Conservation (phyloP, 805 yeast species). For the Torulaspora quercuum region DNA sequence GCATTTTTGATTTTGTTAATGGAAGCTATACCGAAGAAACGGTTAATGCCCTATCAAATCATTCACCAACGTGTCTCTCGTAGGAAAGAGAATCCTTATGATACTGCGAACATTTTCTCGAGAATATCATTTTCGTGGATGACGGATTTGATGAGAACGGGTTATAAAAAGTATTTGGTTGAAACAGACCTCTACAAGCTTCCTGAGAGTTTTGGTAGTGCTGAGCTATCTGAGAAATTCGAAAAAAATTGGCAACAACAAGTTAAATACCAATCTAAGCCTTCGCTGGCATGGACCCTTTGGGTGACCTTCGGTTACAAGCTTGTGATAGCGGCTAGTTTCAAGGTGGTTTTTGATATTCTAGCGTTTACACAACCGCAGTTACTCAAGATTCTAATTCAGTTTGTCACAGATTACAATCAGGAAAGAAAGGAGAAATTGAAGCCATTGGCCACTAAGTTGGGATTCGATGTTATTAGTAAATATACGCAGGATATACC, state of each 20-base stretch:
- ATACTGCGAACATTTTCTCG: conserved; percentile 61
- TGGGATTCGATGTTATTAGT: conserved; percentile 3
- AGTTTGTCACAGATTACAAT: conserved; percentile 49
- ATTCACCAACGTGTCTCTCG: conserved; percentile 30
- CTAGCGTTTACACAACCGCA: conserved; percentile 88
- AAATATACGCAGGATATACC: conserved; percentile 48
- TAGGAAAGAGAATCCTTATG: conserved; percentile 39
- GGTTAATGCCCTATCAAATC: conserved; percentile 43
- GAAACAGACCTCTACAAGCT: conserved; percentile 72
- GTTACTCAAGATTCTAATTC: conserved; percentile 61
- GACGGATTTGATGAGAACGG: conserved; percentile 76
- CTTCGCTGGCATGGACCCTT: conserved; percentile 59
- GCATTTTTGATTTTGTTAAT: conserved; percentile 35
- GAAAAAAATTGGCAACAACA: conserved; percentile 60
- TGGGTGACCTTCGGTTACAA: conserved; percentile 68
- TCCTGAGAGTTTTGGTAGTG: conserved; percentile 63
- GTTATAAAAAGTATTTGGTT: conserved; percentile 55
- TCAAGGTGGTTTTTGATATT: conserved; percentile 71
- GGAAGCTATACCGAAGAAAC: conserved; percentile 42
- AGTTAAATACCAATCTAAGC: conserved; percentile 40
- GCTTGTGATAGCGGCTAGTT: conserved; percentile 66
- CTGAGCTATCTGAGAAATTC: conserved; percentile 48
- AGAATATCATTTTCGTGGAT: conserved; percentile 85
- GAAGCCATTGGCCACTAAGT: conserved; percentile 2
- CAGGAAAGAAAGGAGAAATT: conserved; percentile 28